These are phyloP conservation scores for Heritiera fomes DNA, from an alignment of 345 rosid genomes.

Conservation along the genomic window DNA sequence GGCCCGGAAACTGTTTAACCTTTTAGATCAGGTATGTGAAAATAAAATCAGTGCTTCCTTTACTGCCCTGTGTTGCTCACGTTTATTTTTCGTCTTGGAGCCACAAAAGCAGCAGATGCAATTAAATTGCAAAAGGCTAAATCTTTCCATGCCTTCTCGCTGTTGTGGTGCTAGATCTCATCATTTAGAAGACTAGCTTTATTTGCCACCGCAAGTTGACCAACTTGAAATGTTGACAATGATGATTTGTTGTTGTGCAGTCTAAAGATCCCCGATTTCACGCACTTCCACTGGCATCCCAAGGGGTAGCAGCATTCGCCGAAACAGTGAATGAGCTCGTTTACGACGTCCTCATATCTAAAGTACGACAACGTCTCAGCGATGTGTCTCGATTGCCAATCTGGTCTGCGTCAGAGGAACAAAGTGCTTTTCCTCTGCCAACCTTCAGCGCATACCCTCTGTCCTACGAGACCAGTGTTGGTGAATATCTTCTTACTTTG, in stretches of 20 bases:
- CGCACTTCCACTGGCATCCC: constrained; percentile 86
- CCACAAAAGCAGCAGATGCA: not conserved
- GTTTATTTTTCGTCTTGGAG: not conserved
- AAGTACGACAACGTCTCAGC: constrained; percentile 84
- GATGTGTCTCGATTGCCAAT: constrained; percentile 78
- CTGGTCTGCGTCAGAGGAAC: constrained; percentile 91
- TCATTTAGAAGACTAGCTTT: not conserved
- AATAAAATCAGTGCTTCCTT: not conserved
- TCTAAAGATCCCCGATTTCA: constrained; percentile 97
- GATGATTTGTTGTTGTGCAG: constrained; percentile 45
- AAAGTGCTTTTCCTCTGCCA: constrained; percentile 70
- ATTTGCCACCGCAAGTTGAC: not conserved
- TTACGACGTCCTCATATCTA: constrained; percentile 89
- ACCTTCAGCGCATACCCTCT: constrained; percentile 96
- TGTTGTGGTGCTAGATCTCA: not conserved
- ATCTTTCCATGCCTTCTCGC: not conserved
- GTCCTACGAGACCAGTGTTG: constrained; percentile 82
- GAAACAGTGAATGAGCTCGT: constrained; percentile 92
- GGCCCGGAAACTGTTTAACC: constrained; percentile 76
- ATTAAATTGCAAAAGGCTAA: not conserved
- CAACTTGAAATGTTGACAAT: not conserved
- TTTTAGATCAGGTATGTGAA: constrained; percentile 73
- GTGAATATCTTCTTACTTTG: constrained; percentile 96
- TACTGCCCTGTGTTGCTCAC: not conserved
- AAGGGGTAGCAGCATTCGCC: constrained; percentile 78